Conservation (phyloP, 495 filamentous ascomycete species). For the Schizothecium vesticola region DNA sequence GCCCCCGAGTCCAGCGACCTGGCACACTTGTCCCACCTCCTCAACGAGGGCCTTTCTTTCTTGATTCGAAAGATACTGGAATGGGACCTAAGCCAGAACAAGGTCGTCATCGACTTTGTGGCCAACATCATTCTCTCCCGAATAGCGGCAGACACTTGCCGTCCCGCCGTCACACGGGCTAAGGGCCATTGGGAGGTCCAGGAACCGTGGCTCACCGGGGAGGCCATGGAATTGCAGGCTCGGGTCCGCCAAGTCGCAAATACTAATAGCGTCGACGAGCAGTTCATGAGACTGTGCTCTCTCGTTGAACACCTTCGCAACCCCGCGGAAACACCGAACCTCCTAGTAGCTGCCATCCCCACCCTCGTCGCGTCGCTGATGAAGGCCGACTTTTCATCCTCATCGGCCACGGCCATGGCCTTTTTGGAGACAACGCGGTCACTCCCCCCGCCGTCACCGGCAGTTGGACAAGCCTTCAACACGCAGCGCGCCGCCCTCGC, state of each 20-base stretch:
- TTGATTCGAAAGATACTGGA: background rate
- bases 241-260: background rate
- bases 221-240: background rate
- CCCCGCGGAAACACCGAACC: background rate
- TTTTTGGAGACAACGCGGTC: slow-evolving; percentile 14
- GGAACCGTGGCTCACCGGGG: background rate
- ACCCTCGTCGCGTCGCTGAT: slow-evolving; percentile 9
- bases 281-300: slow-evolving; percentile 10
- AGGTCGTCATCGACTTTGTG: background rate
- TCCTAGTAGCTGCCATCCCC: background rate
- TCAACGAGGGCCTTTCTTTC: background rate
- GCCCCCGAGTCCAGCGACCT: background rate
- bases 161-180: background rate
- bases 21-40: background rate
- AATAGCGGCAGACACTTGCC: background rate
- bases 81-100: background rate
- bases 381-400: slow-evolving; percentile 5
- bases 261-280: background rate
- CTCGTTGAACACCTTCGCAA: slow-evolving; percentile 1
- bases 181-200: slow-evolving; percentile 6
- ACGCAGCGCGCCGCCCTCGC: background rate
- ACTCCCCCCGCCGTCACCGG: background rate
- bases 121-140: background rate
- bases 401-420: slow-evolving; percentile 1
- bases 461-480: background rate